phyloP scores from a whole-genome alignment of 768 basidiomycete species.

The Hemileccinum rubropunctum region DNA sequence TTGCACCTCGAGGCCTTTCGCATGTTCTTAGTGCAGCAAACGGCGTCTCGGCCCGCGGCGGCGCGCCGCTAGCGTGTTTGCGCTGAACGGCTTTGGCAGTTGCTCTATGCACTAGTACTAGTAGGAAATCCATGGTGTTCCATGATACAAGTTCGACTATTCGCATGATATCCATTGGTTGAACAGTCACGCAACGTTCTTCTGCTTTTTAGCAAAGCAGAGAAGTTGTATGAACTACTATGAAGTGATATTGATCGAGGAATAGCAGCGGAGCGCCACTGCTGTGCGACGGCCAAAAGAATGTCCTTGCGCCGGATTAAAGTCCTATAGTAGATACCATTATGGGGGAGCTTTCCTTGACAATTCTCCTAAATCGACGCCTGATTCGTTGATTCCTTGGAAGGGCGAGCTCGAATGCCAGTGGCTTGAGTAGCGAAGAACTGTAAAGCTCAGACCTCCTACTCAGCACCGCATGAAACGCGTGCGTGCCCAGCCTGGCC shows the following conservation, averaged over 20 bases:
- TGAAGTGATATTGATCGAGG: conserved; percentile 2
- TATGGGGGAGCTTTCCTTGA: conserved; percentile 31
- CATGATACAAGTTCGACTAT: too few relatives aligned
- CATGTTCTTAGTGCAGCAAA: conserved; percentile 24
- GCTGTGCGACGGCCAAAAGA: background rate
- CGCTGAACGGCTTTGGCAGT: background rate
- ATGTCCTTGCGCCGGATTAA: background rate
- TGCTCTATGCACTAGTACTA: too few relatives aligned
- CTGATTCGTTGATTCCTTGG: conserved; percentile 42
- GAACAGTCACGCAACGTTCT: too few relatives aligned
- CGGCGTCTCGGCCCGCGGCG: too few relatives aligned
- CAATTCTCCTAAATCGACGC: conserved; percentile 45
- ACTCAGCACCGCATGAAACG: conserved; percentile 67
- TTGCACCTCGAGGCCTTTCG: conserved; percentile 23
- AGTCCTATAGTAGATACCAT: conserved; percentile 25
- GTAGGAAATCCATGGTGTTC: too few relatives aligned
- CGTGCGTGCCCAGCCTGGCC: conserved; percentile 75
- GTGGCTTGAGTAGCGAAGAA: conserved; percentile 41
- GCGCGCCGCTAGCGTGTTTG: too few relatives aligned
- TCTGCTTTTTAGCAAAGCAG: too few relatives aligned
- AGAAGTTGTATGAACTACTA: background rate
- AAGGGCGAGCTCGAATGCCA: conserved; percentile 50
- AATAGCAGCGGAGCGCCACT: background rate
- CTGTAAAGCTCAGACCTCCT: conserved; percentile 50
- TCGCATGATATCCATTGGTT: too few relatives aligned